Evolutionary conservation across 176 grass and related monocot genomes (phyloP).

Genomic region (Triticum timopheevii): DNA sequence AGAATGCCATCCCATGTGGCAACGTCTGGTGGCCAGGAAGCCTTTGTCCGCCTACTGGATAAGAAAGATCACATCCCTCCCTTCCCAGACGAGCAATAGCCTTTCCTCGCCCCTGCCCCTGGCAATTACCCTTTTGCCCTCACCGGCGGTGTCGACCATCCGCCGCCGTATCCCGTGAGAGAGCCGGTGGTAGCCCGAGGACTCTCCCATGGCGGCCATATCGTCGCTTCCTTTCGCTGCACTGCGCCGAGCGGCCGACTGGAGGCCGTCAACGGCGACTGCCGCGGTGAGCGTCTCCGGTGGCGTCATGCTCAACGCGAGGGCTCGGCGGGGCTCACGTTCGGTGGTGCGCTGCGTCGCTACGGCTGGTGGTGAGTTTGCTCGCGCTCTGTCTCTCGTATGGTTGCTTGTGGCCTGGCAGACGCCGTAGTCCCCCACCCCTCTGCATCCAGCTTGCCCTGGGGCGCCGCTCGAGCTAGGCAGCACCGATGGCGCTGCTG

Average conservation of each 20-base stretch:
- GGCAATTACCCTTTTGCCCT: slow-evolving; percentile 45
- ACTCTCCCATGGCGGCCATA: slow-evolving; percentile 60
- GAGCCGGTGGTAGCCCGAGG: background rate
- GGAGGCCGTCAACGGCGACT: slow-evolving; percentile 40
- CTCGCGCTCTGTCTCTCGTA: background rate
- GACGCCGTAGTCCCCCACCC: background rate
- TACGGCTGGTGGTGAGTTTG: slow-evolving; percentile 61
- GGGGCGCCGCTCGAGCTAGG: background rate
- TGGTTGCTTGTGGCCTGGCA: background rate
- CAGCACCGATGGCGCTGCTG: background rate
- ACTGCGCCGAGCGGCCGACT: slow-evolving; percentile 50
- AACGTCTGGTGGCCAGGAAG: slow-evolving; percentile 22
- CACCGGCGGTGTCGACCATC: slow-evolving; percentile 34
- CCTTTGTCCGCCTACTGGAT: slow-evolving; percentile 34
- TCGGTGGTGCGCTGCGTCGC: slow-evolving; percentile 74
- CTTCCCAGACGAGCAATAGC: slow-evolving; percentile 35
- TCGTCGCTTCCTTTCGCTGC: slow-evolving; percentile 65
- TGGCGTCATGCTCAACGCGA: slow-evolving; percentile 43
- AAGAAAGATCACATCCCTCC: slow-evolving; percentile 47
- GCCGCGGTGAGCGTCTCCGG: slow-evolving; percentile 13
- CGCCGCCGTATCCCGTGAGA: slow-evolving; percentile 17
- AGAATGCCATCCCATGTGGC: slow-evolving; percentile 35
- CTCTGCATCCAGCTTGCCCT: background rate
- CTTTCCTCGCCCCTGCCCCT: slow-evolving; percentile 39
- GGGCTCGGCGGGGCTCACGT: slow-evolving; percentile 39